A percentile compares a stretch with the other conserved stretches of the same genome.
These are phyloP conservation scores for Ustilago sp. DNA, from an alignment of 1,284 basidiomycete species.

Conservation along the genomic window DNA sequence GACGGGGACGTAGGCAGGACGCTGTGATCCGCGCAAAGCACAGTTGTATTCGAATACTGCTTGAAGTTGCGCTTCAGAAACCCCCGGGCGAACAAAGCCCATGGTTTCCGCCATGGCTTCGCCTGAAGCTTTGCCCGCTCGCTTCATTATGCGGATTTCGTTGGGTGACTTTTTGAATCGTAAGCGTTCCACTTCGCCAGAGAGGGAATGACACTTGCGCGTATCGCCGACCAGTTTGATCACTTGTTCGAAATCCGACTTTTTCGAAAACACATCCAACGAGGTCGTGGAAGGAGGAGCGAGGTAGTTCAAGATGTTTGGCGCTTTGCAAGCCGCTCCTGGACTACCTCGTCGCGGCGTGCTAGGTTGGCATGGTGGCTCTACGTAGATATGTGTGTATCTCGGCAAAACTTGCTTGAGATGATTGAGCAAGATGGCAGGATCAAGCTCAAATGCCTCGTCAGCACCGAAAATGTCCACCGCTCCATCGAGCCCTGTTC, in stretches of 20 bases:
- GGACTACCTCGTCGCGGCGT: constrained; percentile 50
- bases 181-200: constrained; percentile 58
- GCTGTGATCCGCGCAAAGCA: constrained; percentile 56
- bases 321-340: constrained; percentile 18
- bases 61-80: constrained; percentile 60
- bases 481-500: constrained; percentile 68
- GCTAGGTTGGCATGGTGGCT: constrained; percentile 55
- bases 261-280: constrained; percentile 62
- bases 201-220: constrained; percentile 59
- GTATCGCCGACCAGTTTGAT: constrained; percentile 61
- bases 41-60: constrained; percentile 65
- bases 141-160: constrained; percentile 65
- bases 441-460: constrained; percentile 58
- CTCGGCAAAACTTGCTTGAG: constrained; percentile 56
- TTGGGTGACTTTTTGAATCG: constrained; percentile 62
- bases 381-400: constrained; percentile 64
- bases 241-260: constrained; percentile 66
- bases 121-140: constrained; percentile 59
- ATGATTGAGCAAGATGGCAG: constrained; percentile 49
- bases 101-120: constrained; percentile 66
- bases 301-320: constrained; percentile 64
- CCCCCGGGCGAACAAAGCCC: constrained; percentile 53
- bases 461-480: constrained; percentile 67
- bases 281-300: constrained; percentile 57
- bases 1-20: constrained; percentile 68